A percentile compares a stretch with the other conserved stretches of the same genome.
These are phyloP conservation scores for Neurospora discreta DNA, from an alignment of 495 filamentous ascomycete species.

Conservation along the genomic window DNA sequence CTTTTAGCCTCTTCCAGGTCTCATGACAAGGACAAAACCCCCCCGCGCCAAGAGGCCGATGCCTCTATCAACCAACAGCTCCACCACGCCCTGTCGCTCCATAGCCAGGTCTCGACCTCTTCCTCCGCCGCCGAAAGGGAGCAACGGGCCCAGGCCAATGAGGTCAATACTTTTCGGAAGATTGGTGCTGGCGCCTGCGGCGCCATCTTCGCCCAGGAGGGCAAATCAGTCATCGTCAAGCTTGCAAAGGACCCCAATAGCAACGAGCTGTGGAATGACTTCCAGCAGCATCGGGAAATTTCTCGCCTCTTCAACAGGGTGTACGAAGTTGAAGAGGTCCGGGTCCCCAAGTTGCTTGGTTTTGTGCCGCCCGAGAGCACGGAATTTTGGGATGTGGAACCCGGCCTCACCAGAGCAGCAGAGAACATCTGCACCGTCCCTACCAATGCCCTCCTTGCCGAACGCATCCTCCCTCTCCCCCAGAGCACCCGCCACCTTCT, in stretches of 20 bases:
- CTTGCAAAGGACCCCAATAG: constrained; percentile 1
- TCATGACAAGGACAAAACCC: too few species aligned
- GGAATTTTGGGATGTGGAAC: too few species aligned
- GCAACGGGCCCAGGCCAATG: not conserved
- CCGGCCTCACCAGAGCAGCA: not conserved
- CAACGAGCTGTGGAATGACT: constrained; percentile 7
- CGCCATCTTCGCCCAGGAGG: constrained; percentile 4
- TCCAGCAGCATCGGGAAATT: not conserved
- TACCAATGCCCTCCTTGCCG: not conserved
- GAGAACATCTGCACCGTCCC: constrained; percentile 1
- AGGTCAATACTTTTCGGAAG: not conserved
- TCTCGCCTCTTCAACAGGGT: too few species aligned
- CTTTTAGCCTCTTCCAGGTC: too few species aligned
- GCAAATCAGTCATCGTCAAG: not conserved
- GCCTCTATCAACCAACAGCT: too few species aligned
- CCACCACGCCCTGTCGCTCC: too few species aligned
- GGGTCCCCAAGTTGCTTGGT: too few species aligned
- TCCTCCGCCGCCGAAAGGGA: too few species aligned
- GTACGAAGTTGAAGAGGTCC: too few species aligned
- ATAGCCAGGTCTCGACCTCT: too few species aligned
- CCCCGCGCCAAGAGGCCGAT: too few species aligned
- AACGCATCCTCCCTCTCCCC: constrained; percentile 6
- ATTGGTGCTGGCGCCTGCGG: constrained; percentile 14
- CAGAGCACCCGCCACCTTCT: not conserved
- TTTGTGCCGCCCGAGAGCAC: too few species aligned